phyloP scores from a whole-genome alignment of 208 protist genomes.

The Leishmania braziliensis region DNA sequence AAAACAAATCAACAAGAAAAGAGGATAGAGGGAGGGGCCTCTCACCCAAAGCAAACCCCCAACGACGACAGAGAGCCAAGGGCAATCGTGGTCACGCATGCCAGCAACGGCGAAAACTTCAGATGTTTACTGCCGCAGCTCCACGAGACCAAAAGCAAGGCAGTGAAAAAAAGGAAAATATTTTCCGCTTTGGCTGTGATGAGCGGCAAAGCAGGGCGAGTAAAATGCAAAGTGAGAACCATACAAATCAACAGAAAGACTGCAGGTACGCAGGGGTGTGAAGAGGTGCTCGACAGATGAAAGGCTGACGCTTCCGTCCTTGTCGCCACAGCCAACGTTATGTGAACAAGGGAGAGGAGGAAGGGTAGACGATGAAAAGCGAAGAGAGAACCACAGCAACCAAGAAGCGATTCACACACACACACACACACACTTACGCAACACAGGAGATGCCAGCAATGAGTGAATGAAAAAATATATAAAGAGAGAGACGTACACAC shows the following conservation, averaged over 20 bases:
- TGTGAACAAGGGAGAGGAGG: background rate
- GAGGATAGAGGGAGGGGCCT: too few relatives aligned
- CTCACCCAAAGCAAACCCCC: too few relatives aligned
- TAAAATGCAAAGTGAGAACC: background rate
- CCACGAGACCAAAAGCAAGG: background rate
- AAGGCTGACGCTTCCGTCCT: background rate
- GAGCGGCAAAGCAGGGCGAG: background rate
- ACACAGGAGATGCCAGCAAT: too few relatives aligned
- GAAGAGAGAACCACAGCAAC: too few relatives aligned
- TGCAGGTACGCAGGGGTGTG: background rate
- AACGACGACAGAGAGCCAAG: too few relatives aligned
- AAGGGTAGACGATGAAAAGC: background rate
- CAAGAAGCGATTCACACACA: background rate
- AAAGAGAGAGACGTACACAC: too few relatives aligned
- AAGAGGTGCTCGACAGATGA: background rate
- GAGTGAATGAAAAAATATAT: too few relatives aligned
- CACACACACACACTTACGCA: background rate
- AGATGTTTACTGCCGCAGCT: background rate
- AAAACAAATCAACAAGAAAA: background rate
- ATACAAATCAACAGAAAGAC: background rate
- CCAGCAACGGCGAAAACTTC: too few relatives aligned
- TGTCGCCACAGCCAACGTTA: background rate
- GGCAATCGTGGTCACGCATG: too few relatives aligned
- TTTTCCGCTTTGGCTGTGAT: too few relatives aligned
- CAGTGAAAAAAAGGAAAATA: background rate